A percentile compares a stretch with the other conserved stretches of the same genome.
Conservation (phyloP, 2,329 filamentous ascomycete genomes). For the Aspergillus bombycis region DNA sequence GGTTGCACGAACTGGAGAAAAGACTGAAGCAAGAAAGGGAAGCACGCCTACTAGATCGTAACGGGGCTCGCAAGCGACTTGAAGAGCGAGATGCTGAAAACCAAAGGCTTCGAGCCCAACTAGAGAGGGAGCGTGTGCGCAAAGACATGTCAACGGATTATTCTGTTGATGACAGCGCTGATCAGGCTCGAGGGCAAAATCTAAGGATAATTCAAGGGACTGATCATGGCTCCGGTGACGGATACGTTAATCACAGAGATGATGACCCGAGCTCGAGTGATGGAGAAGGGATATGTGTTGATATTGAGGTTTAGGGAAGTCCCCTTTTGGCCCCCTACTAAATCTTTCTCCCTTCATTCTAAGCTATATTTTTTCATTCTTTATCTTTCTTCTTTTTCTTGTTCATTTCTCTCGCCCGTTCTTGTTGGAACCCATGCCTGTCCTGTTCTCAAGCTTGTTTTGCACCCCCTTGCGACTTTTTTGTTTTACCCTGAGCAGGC, state of each 20-base stretch:
- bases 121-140: slow-evolving; percentile 60
- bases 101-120: slow-evolving; percentile 66
- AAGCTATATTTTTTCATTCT: neutral
- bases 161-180: slow-evolving; percentile 24
- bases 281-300: slow-evolving; percentile 41
- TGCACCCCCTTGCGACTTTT: neutral
- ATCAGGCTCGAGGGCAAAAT: slow-evolving; percentile 16
- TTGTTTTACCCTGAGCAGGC: neutral
- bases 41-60: slow-evolving; percentile 79
- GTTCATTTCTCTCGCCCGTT: slow-evolving; percentile 18
- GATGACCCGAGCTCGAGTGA: slow-evolving; percentile 42
- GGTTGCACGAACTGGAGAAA: slow-evolving; percentile 83
- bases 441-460: neutral
- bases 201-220: slow-evolving; percentile 2
- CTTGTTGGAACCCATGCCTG: neutral
- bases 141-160: slow-evolving; percentile 32
- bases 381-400: neutral
- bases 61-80: slow-evolving; percentile 77
- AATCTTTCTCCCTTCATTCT: neutral
- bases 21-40: slow-evolving; percentile 90
- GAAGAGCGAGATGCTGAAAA: slow-evolving; percentile 77
- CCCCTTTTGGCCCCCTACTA: neutral
- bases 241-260: slow-evolving; percentile 26
- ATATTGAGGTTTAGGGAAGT: slow-evolving; percentile 40
- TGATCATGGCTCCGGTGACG: slow-evolving; percentile 11